Conservation (phyloP, 2,329 filamentous ascomycete genomes). For the Cytospora leucostoma region DNA sequence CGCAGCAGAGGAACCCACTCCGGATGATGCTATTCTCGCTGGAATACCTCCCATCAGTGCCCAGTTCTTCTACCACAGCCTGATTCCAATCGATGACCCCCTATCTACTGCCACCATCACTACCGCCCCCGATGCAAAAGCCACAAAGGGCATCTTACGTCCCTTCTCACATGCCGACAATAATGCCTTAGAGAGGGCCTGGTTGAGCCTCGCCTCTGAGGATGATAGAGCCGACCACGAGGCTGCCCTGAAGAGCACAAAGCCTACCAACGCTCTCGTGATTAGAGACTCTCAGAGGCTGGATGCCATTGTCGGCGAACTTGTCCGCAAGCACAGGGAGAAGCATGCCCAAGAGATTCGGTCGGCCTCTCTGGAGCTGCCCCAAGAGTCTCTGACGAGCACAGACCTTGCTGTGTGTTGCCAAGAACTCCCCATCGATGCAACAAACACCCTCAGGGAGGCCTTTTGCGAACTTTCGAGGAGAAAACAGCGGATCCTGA, state of each 20-base stretch:
- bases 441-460: constrained; percentile 48
- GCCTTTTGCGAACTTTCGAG: constrained; percentile 54
- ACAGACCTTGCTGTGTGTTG: constrained; percentile 48
- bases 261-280: constrained; percentile 38
- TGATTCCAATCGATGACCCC: constrained; percentile 83
- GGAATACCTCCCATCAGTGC: constrained; percentile 62
- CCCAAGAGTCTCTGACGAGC: constrained; percentile 36
- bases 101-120: constrained; percentile 65
- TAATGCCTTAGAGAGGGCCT: constrained; percentile 74
- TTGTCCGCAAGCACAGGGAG: constrained; percentile 50
- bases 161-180: constrained; percentile 83
- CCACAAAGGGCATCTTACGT: constrained; percentile 63
- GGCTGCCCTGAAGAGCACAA: constrained; percentile 38
- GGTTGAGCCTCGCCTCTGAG: constrained; percentile 61
- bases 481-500: constrained; percentile 42
- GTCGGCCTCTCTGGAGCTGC: constrained; percentile 33
- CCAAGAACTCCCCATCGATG: constrained; percentile 48
- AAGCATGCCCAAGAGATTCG: constrained; percentile 46
- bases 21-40: constrained; percentile 40
- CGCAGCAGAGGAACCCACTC: constrained; percentile 45
- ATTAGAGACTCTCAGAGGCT: constrained; percentile 42
- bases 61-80: constrained; percentile 85
- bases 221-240: constrained; percentile 51
- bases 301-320: constrained; percentile 42
- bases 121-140: constrained; percentile 50